Evolutionary conservation across 805 yeast genomes (phyloP).

Genomic region (Sugiyamaella lignohabitans): DNA sequence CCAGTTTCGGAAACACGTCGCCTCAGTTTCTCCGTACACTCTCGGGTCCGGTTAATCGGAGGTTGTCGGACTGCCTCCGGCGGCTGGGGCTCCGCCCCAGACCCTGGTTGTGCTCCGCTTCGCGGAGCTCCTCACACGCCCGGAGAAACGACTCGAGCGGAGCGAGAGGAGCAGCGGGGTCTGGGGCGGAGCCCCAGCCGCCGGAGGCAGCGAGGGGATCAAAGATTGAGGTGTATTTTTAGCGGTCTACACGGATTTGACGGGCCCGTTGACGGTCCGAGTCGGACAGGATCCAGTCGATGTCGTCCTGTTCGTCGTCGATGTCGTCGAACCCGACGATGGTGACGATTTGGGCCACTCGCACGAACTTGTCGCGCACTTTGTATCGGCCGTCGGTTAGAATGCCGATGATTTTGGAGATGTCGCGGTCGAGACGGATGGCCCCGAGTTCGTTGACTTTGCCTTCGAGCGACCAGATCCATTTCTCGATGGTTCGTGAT

Average conservation of each 20-base stretch:
- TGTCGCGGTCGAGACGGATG: conserved; percentile 73
- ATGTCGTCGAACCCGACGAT: conserved; percentile 76
- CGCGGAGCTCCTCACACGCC: too few species aligned
- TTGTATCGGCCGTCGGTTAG: conserved; percentile 60
- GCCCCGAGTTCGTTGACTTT: conserved; percentile 79
- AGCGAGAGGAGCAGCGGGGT: not conserved
- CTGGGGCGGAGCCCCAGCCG: not conserved
- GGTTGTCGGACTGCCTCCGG: too few species aligned
- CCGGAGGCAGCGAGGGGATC: not conserved
- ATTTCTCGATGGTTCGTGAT: conserved; percentile 55
- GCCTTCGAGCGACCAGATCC: conserved; percentile 58
- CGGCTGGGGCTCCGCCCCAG: too few species aligned
- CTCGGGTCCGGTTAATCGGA: too few species aligned
- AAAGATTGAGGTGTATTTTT: not conserved
- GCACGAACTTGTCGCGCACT: conserved; percentile 67
- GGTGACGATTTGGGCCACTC: conserved; percentile 79
- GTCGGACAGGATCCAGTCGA: conserved; percentile 72
- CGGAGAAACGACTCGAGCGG: too few species aligned
- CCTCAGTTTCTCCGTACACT: too few species aligned
- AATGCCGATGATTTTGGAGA: conserved; percentile 65
- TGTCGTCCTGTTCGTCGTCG: conserved; percentile 39
- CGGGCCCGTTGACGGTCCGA: conserved; percentile 46
- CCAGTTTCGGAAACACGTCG: too few species aligned
- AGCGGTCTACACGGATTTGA: conserved; percentile 19
- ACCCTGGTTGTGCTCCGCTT: too few species aligned